Percentiles rank a stretch among this genome's conserved stretches.
phyloP scores from a whole-genome alignment of 2,329 filamentous ascomycete genomes.

The Lecanicillium sp. region DNA sequence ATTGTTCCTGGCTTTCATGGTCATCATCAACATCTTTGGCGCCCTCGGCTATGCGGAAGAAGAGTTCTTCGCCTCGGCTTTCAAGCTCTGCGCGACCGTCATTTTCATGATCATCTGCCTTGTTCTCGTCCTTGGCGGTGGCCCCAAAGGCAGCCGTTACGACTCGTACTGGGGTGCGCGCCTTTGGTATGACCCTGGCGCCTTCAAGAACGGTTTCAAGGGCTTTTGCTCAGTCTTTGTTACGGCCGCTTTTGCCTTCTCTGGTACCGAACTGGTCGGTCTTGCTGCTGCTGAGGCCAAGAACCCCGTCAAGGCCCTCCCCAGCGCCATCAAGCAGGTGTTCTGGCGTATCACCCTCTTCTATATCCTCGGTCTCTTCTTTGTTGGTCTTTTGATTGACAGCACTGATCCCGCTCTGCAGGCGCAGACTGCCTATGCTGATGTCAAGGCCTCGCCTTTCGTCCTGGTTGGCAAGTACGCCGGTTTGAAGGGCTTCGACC shows the following conservation, averaged over 20 bases:
- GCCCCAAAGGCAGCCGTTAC: conserved; percentile 36
- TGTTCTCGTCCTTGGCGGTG: conserved; percentile 50
- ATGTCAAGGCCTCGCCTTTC: conserved; percentile 38
- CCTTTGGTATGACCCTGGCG: conserved; percentile 35
- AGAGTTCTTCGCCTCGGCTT: conserved; percentile 46
- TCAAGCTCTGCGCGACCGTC: conserved; percentile 49
- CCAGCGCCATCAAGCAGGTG: conserved; percentile 72
- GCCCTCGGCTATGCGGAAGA: conserved; percentile 46
- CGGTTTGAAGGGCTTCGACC: conserved; percentile 37
- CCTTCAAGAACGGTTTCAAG: conserved; percentile 62
- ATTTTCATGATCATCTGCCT: conserved; percentile 57
- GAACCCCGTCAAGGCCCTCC: conserved; percentile 63
- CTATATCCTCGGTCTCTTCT: conserved; percentile 41
- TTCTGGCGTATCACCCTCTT: conserved; percentile 47
- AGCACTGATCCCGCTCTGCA: conserved; percentile 37
- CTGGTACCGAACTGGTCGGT: conserved; percentile 62
- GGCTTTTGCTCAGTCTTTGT: conserved; percentile 64
- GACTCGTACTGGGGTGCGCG: conserved; percentile 34
- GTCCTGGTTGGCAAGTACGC: conserved; percentile 42
- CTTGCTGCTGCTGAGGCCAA: conserved; percentile 61
- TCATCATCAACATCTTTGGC: conserved; percentile 47
- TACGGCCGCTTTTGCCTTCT: conserved; percentile 61
- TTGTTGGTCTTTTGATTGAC: conserved; percentile 37
- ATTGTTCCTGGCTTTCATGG: conserved; percentile 41
- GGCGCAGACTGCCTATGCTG: conserved; percentile 34